Evolutionary conservation across 306 rosid species (phyloP).

Genomic region (Prunus mongolica): DNA sequence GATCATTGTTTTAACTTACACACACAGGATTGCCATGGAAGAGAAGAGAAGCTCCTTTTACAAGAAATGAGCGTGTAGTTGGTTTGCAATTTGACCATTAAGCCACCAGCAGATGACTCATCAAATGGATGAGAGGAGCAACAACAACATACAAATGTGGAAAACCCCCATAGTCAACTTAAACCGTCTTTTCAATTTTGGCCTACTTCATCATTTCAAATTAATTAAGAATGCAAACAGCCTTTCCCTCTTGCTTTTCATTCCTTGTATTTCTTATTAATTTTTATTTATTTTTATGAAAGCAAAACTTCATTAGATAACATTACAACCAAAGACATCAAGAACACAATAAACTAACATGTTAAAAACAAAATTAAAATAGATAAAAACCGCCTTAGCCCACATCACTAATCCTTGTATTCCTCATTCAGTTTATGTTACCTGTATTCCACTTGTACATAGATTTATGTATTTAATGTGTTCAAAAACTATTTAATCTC

Average conservation of each 20-base stretch:
- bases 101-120: background rate
- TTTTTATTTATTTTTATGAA: no score
- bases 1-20: background rate
- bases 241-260: no score
- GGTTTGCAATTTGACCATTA: background rate
- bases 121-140: background rate
- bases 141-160: background rate
- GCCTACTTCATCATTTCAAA: background rate
- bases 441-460: no score
- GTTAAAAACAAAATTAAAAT: no score
- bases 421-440: no score
- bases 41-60: background rate
- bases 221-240: background rate
- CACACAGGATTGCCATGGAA: background rate
- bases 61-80: background rate
- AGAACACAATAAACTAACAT: fast-evolving
- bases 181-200: constrained; percentile 12
- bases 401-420: no score
- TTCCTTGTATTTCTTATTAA: no score
- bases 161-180: constrained; percentile 7
- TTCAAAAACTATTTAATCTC: no score
- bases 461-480: no score
- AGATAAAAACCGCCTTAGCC: no score
- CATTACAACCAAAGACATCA: no score
- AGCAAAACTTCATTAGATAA: no score